Percentiles rank a stretch among this genome's conserved stretches.
Conservation (phyloP, 768 basidiomycete species). For the Boletus subcaerulescens region DNA sequence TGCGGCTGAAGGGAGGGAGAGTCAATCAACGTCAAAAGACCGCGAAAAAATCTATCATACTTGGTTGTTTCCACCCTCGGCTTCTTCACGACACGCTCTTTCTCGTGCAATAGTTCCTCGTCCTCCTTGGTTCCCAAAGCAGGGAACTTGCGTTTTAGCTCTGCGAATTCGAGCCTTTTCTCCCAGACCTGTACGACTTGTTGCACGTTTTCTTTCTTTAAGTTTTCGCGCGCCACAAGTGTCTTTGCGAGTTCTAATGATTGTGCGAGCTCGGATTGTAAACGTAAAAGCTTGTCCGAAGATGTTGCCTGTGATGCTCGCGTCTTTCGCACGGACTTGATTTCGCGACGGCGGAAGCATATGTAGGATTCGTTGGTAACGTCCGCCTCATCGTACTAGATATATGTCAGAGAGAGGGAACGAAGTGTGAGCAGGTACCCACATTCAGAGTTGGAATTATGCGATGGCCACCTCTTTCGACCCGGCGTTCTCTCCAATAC, state of each 20-base stretch:
- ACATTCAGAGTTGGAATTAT: slow-evolving; percentile 91
- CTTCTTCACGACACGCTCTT: slow-evolving; percentile 62
- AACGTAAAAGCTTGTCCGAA: slow-evolving; percentile 81
- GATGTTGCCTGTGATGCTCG: slow-evolving; percentile 86
- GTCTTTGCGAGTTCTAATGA: slow-evolving; percentile 71
- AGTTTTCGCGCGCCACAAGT: slow-evolving; percentile 66
- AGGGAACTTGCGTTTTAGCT: slow-evolving; percentile 77
- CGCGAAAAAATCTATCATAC: not conserved
- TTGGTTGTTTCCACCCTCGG: slow-evolving; percentile 36
- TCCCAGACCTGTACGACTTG: slow-evolving; percentile 73
- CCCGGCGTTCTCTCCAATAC: slow-evolving; percentile 85
- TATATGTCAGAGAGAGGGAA: not conserved
- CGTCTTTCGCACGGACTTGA: slow-evolving; percentile 92
- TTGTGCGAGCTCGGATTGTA: slow-evolving; percentile 71
- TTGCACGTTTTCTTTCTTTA: slow-evolving; percentile 65
- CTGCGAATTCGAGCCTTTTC: slow-evolving; percentile 66
- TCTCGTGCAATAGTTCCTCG: slow-evolving; percentile 72
- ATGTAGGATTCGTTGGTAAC: slow-evolving; percentile 91
- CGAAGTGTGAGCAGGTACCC: slow-evolving; percentile 25
- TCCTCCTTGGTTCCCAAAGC: slow-evolving; percentile 59
- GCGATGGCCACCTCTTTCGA: slow-evolving; percentile 74
- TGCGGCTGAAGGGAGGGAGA: slow-evolving; percentile 33
- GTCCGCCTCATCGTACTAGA: slow-evolving; percentile 84
- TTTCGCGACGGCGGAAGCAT: slow-evolving; percentile 94
- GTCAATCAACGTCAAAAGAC: not conserved